phyloP scores from a whole-genome alignment of 768 basidiomycete genomes.

The Ramaria sp. region DNA sequence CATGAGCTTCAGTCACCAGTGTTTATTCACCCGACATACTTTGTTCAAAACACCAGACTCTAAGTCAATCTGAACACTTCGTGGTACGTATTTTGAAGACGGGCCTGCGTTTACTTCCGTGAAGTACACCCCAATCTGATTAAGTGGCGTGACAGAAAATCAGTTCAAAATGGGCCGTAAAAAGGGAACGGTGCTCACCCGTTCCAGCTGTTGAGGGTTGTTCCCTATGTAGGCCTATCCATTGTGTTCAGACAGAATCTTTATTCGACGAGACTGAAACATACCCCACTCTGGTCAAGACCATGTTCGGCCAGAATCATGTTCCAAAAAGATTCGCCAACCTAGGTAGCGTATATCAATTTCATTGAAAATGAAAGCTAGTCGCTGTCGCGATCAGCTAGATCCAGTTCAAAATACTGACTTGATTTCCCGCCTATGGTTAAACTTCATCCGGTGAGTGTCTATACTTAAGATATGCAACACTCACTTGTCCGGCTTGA shows the following conservation, averaged over 20 bases:
- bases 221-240: conserved; percentile 56
- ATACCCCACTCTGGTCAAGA: conserved; percentile 58
- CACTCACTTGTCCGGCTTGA: conserved; percentile 65
- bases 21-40: conserved; percentile 27
- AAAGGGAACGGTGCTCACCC: conserved; percentile 32
- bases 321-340: conserved; percentile 81
- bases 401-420: conserved; percentile 18
- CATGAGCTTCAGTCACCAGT: background rate
- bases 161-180: background rate
- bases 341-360: conserved; percentile 8
- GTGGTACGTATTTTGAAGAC: conserved; percentile 71
- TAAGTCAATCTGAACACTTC: conserved; percentile 84
- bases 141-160: background rate
- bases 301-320: conserved; percentile 84
- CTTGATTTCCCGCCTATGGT: conserved; percentile 57
- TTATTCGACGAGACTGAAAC: conserved; percentile 16
- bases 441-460: conserved; percentile 9
- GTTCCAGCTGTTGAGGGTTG: conserved; percentile 62
- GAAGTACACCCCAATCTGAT: conserved; percentile 74
- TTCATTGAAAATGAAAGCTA: background rate
- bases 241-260: conserved; percentile 3
- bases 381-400: background rate
- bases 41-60: conserved; percentile 79
- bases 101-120: conserved; percentile 36
- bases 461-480: background rate